Base-by-base conservation (phyloP, 2,329 filamentous ascomycete genomes). In the Seiridium unicorne region DNA sequence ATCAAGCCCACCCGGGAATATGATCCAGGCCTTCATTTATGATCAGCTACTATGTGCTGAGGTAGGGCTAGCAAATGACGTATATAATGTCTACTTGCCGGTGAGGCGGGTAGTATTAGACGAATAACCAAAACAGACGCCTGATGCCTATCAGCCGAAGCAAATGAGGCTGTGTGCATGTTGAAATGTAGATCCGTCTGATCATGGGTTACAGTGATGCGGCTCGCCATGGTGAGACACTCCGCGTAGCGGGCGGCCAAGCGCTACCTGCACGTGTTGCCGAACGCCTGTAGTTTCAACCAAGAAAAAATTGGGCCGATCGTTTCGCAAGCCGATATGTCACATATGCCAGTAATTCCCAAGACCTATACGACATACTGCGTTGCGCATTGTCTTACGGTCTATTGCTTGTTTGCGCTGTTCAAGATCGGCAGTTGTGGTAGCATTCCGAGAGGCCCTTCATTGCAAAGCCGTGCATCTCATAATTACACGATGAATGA, bases 151-250 rank as follows among this genome's bases (percentile, higher is more conserved):
- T 26, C 18, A 26, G 18, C 18, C 18, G 18, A 26, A 26, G 18
- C 18, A 26, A 26, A 26, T 42, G 53, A 55, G 55, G 55, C 55
- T 44, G 32, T 48, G 49, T 35, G 49, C 34, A 53, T 38, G n/a
- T 53, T 35, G 32, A 35, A 34, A 31, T 38, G 44, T 58, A 9
- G 55, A 51, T 49, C 55, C 55, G 55, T 58, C 55, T 58, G 55
- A 58, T 58, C 44, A 58, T 31, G 46, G 55, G 34, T 49, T 38
- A 49, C 46, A 51, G 55, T 35, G 36, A 58, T 36, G 34, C 44
- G 47, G 55, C 55, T 51, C 31, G 32, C 9, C 55, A 48, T 48
- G 32, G 34, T 48, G 46, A 51, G 26, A 58, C 55, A 51, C 18
- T 51, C 44, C 18, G 36, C 18, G 42, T 42, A 42, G 38, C 38